phyloP scores from a whole-genome alignment of 345 rosid species.

The Eucalyptus tenuipes region DNA sequence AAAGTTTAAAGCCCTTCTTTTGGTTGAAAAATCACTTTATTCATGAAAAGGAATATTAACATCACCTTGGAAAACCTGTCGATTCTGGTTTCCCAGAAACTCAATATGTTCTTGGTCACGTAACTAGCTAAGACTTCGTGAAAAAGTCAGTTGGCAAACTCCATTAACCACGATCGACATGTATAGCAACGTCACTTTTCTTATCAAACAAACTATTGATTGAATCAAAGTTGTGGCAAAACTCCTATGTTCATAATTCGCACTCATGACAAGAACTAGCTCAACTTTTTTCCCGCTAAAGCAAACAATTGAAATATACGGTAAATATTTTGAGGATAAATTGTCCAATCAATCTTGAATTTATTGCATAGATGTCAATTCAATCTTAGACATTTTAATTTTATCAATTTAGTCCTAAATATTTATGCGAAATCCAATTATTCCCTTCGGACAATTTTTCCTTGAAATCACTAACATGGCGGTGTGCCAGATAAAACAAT shows the following conservation, averaged over 20 bases:
- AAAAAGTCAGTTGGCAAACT: neutral
- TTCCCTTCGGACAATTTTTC: neutral
- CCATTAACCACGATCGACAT: neutral
- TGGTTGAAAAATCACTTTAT: neutral
- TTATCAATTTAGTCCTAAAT: neutral
- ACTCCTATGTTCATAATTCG: neutral
- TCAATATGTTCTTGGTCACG: neutral
- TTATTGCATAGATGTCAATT: rapidly evolving
- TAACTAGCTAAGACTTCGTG: neutral
- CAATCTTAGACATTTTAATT: rapidly evolving
- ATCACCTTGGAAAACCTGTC: neutral
- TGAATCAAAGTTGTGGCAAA: neutral
- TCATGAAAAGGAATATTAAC: neutral
- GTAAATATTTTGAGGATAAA: neutral
- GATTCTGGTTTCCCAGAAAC: neutral
- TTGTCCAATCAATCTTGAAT: neutral
- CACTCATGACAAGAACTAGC: neutral
- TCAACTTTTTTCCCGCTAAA: neutral
- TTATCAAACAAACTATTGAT: neutral
- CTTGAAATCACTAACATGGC: neutral
- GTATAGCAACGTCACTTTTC: neutral
- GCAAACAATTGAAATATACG: neutral
- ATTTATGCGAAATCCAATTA: neutral
- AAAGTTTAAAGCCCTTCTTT: neutral
- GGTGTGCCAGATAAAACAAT: rapidly evolving